These are phyloP conservation scores for Oryza meyeriana DNA, from an alignment of 176 grass and related monocot species.

Conservation along the genomic window DNA sequence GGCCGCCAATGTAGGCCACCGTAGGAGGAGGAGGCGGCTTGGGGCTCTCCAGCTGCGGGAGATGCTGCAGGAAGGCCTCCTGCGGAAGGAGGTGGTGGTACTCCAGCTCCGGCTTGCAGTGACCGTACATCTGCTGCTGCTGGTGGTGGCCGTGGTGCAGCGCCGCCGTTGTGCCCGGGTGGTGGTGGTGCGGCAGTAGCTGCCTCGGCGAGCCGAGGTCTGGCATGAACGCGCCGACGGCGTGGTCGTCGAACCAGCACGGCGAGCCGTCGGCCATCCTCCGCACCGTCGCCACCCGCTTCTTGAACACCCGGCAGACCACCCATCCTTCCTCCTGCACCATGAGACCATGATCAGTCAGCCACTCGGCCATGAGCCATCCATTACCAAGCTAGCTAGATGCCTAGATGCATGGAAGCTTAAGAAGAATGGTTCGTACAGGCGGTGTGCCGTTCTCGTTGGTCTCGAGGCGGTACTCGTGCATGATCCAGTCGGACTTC, in stretches of 20 bases:
- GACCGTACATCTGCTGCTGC: conserved; percentile 39
- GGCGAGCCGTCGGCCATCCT: conserved; percentile 48
- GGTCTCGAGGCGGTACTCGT: conserved; percentile 92
- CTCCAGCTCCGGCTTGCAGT: conserved; percentile 82
- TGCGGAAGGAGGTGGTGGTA: conserved; percentile 65
- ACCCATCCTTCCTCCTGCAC: conserved; percentile 96
- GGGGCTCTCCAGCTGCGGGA: conserved; percentile 73
- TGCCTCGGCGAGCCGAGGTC: conserved; percentile 58
- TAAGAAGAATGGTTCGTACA: conserved; percentile 10
- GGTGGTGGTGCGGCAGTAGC: conserved; percentile 33
- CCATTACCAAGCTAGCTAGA: too few species aligned
- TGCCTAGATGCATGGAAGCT: too few species aligned
- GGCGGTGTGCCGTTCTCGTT: conserved; percentile 59
- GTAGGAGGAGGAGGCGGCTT: conserved; percentile 37
- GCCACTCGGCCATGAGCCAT: too few species aligned
- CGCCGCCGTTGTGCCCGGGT: not conserved
- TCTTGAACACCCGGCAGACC: conserved; percentile 95
- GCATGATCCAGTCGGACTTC: conserved; percentile 98
- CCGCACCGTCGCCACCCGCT: conserved; percentile 50
- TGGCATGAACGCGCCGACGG: conserved; percentile 41
- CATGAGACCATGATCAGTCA: not conserved
- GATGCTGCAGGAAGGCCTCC: conserved; percentile 71
- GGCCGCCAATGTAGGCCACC: conserved; percentile 27
- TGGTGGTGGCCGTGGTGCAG: conserved; percentile 38
- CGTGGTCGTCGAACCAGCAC: conserved; percentile 78